phyloP scores from a whole-genome alignment of 495 filamentous ascomycete species.

The Oleoguttula mirabilis region DNA sequence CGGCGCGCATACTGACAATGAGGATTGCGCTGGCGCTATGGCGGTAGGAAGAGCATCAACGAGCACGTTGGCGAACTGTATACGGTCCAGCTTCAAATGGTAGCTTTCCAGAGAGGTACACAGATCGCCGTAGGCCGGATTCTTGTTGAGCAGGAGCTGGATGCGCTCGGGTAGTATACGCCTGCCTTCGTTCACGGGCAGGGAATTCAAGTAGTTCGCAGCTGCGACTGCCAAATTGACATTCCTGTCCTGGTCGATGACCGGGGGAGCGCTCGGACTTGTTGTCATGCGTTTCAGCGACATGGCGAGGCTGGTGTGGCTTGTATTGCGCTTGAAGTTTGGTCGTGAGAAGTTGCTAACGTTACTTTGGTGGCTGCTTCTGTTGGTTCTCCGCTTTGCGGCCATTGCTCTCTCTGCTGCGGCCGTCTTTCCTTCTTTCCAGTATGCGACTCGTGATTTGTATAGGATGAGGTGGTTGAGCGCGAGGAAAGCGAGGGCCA shows the following conservation, averaged over 20 bases:
- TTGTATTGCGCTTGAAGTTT: too few relatives aligned
- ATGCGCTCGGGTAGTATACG: slow-evolving; percentile 2
- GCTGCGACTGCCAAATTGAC: background rate
- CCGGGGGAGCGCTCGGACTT: background rate
- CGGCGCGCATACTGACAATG: too few relatives aligned
- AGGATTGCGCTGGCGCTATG: background rate
- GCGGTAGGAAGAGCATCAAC: slow-evolving; percentile 2
- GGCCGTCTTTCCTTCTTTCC: slow-evolving; percentile 1
- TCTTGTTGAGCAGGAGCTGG: background rate
- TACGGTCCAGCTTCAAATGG: background rate
- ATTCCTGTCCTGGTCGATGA: background rate
- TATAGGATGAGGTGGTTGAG: background rate
- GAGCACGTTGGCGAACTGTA: slow-evolving; percentile 6
- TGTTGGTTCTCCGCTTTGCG: background rate
- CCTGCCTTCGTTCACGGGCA: background rate
- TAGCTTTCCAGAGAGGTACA: slow-evolving; percentile 3
- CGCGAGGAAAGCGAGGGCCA: background rate
- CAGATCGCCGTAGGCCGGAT: slow-evolving; percentile 4
- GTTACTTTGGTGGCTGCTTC: background rate
- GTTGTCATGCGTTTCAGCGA: too few relatives aligned
- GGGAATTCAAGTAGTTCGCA: slow-evolving; percentile 1
- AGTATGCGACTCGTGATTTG: background rate
- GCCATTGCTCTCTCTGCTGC: background rate
- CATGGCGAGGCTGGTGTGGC: too few relatives aligned
- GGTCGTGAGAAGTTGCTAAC: too few relatives aligned